phyloP scores from a whole-genome alignment of 352 stramenopile genomes.

The Phytophthora uliginosa region DNA sequence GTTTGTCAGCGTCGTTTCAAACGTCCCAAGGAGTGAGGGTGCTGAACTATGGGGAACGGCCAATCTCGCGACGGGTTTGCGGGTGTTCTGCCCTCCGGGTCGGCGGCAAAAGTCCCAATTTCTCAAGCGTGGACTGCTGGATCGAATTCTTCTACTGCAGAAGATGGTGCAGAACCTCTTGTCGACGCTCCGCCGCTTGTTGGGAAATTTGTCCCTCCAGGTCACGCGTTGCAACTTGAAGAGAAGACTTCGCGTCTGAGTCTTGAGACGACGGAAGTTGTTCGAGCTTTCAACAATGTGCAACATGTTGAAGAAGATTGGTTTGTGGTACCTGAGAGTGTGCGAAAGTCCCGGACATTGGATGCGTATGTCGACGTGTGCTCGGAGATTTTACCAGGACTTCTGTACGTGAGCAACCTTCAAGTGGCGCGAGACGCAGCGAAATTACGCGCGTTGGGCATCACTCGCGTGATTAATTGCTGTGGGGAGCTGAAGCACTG shows the following conservation, averaged over 20 bases:
- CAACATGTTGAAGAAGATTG: conserved; percentile 21
- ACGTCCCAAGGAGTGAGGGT: not conserved
- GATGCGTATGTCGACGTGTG: conserved; percentile 55
- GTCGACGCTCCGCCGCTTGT: conserved; percentile 8
- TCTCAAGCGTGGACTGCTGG: conserved; percentile 25
- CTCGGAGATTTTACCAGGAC: conserved; percentile 62
- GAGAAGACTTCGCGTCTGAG: conserved; percentile 16
- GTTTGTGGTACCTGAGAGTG: conserved; percentile 65
- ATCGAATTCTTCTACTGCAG: not conserved
- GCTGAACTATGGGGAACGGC: conserved; percentile 41
- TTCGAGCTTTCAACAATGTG: conserved; percentile 13
- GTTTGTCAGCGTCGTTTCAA: conserved; percentile 25
- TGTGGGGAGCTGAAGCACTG: conserved; percentile 49
- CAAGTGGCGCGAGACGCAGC: conserved; percentile 43
- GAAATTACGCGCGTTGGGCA: conserved; percentile 42
- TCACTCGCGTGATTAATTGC: conserved; percentile 72
- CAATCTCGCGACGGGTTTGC: conserved; percentile 42
- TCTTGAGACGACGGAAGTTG: conserved; percentile 11
- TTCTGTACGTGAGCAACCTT: conserved; percentile 74
- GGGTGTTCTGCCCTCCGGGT: conserved; percentile 38
- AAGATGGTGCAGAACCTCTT: not conserved
- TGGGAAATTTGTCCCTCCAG: conserved; percentile 24
- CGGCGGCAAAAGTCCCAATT: conserved; percentile 21
- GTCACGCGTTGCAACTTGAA: conserved; percentile 33
- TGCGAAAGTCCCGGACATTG: conserved; percentile 60